phyloP scores from a whole-genome alignment of 306 rosid species.

The Chamaecrista fasciculata region DNA sequence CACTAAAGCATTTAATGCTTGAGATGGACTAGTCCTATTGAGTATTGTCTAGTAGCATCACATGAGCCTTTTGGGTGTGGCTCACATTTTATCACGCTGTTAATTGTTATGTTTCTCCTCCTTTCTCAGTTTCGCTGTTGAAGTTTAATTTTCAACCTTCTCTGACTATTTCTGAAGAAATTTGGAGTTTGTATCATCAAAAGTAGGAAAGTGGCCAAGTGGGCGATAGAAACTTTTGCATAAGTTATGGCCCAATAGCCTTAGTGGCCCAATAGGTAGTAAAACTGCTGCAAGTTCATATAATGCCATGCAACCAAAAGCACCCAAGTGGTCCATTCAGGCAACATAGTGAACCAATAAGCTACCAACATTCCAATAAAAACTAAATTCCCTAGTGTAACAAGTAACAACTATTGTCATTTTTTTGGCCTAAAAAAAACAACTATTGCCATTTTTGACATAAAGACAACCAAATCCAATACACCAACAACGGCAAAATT shows the following conservation, averaged over 20 bases:
- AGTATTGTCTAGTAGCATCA: too few species aligned
- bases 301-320: constrained; percentile 84
- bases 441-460: constrained; percentile 81
- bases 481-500: constrained; percentile 93
- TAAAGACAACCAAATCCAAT: constrained; percentile 77
- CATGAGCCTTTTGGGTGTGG: neutral
- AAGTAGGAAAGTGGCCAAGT: too few species aligned
- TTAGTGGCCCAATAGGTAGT: constrained; percentile 80
- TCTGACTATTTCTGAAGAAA: neutral
- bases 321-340: constrained; percentile 98
- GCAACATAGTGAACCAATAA: constrained; percentile 89
- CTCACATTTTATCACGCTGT: neutral
- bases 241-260: too few species aligned
- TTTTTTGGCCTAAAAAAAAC: too few species aligned
- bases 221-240: too few species aligned
- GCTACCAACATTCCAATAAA: constrained; percentile 86
- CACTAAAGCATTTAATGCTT: neutral
- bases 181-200: too few species aligned
- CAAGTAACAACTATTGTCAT: constrained; percentile 75
- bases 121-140: neutral
- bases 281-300: constrained; percentile 93
- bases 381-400: constrained; percentile 84
- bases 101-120: neutral
- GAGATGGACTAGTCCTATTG: neutral
- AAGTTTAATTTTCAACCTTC: neutral